phyloP scores from a whole-genome alignment of 202 grass and related monocot genomes.

The Alloteropsis angusta region DNA sequence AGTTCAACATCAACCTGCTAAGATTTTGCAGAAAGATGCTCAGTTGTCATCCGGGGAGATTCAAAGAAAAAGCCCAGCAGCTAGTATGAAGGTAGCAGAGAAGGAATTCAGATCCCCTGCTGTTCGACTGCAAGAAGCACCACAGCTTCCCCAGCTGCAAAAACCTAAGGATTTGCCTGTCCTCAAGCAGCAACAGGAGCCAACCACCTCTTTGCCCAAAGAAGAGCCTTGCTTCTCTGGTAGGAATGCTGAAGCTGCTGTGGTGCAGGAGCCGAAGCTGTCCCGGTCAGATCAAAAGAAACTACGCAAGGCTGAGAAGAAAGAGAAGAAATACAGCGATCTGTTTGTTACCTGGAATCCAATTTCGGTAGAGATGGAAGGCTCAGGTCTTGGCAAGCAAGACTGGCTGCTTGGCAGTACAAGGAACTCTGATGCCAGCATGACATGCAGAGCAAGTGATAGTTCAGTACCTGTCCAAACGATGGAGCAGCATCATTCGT shows the following conservation, averaged over 20 bases:
- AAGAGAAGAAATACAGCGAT: slow-evolving; percentile 39
- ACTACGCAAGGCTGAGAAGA: slow-evolving; percentile 39
- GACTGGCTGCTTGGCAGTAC: slow-evolving; percentile 43
- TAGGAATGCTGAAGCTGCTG: not conserved
- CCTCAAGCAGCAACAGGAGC: not conserved
- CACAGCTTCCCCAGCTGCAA: not conserved
- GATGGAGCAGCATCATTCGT: slow-evolving; percentile 7
- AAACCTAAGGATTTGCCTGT: not conserved
- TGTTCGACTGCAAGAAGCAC: not conserved
- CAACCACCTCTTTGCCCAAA: not conserved
- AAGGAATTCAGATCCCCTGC: not conserved
- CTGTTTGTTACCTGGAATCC: slow-evolving; percentile 61
- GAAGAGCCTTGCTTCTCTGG: slow-evolving; percentile 62
- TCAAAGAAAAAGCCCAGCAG: slow-evolving; percentile 6
- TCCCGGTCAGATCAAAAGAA: slow-evolving; percentile 27
- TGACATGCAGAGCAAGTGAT: slow-evolving; percentile 29
- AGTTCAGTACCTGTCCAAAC: slow-evolving; percentile 11
- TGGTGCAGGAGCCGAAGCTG: slow-evolving; percentile 12
- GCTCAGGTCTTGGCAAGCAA: slow-evolving; percentile 24
- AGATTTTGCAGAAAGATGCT: not conserved
- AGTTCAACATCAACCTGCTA: not conserved
- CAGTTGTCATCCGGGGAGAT: not conserved
- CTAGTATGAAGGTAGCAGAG: not conserved
- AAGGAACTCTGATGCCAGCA: slow-evolving; percentile 10
- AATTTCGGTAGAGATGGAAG: not conserved